Evolutionary conservation across 1,139 yeast genomes (phyloP), one percentile per base, ranked within the genome.

Genomic region (Arxiozyma slooffiae): DNA sequence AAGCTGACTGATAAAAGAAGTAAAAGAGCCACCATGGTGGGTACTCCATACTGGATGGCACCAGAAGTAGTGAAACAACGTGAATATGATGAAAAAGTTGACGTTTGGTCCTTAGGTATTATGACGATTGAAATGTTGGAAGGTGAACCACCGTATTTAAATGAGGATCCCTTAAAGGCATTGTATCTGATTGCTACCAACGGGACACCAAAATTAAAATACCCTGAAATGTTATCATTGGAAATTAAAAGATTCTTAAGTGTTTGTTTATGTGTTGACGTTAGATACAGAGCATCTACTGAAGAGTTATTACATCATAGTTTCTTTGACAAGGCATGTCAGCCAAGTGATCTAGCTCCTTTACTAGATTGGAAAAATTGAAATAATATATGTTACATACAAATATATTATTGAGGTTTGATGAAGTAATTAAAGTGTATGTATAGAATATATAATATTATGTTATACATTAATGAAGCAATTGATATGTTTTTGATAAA

Each of bases 41-140:
- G 98, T 40, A 92, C 98, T 0, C 98, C 98, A 14, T 92, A 92
- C 68, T 92, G 98, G 98, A 92, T 92, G 98, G 98, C 98, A 0
- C 98, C 98, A 3, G 98, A 92, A 70, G 97, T 92, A 47, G 97
- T 92, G 49, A 87, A 89, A 69, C 97, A 90, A 62, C 88, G 89
- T 68, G 96, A 89, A 63, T 92, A 92, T 63, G 98, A 90, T 60
- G 96, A 87, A 59, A 92, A 92, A 68, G 97, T 92, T 22, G 98
- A 92, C 68, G 94, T 94, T 40, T 92, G 98, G 98, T 88, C 96
- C 3, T 73, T 92, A 55, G 98, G 98, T 57, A 92, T 92, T 59
- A 94, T 92, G 97, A 86, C 96, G 1, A 92, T 92, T 61, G 98
- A 92, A 71, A 90, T 92, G 97, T 85, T 92, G 57, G 98, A 92